phyloP scores from a whole-genome alignment of 495 filamentous ascomycete genomes.

The Aspergillus baeticus region DNA sequence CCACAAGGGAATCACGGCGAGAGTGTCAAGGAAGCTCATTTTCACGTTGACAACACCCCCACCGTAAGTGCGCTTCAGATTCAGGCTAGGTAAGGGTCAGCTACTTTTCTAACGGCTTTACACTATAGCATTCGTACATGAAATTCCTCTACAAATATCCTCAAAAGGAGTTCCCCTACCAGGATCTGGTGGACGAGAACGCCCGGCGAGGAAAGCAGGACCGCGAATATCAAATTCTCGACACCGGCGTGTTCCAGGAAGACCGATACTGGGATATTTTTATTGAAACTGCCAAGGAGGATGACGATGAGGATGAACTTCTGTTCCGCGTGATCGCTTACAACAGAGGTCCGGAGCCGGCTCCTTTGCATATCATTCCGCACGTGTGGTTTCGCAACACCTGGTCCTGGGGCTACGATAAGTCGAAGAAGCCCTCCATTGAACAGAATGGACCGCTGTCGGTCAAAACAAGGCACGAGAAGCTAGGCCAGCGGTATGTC shows the following conservation, averaged over 20 bases:
- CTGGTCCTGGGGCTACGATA: slow-evolving; percentile 86
- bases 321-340: slow-evolving; percentile 94
- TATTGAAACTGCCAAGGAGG: slow-evolving; percentile 94
- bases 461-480: slow-evolving; percentile 70
- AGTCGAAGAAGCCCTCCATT: slow-evolving; percentile 71
- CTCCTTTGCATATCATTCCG: slow-evolving; percentile 88
- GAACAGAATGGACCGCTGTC: slow-evolving; percentile 59
- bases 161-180: slow-evolving; percentile 86
- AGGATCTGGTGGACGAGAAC: slow-evolving; percentile 82
- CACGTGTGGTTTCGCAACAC: slow-evolving; percentile 98
- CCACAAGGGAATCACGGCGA: slow-evolving; percentile 97
- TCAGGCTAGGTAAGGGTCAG: background rate
- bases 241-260: slow-evolving; percentile 90
- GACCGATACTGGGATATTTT: slow-evolving; percentile 95
- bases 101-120: slow-evolving; percentile 10
- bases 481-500: slow-evolving; percentile 78
- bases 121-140: slow-evolving; percentile 91
- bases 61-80: slow-evolving; percentile 27
- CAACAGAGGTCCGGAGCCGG: slow-evolving; percentile 88
- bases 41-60: slow-evolving; percentile 93
- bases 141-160: slow-evolving; percentile 98
- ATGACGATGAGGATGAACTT: slow-evolving; percentile 82
- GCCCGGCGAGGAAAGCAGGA: slow-evolving; percentile 70
- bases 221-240: slow-evolving; percentile 85
- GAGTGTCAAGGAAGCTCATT: slow-evolving; percentile 93